Base-by-base conservation (phyloP, 2,329 filamentous ascomycete genomes). In the Curvularia hawaiiensis region DNA sequence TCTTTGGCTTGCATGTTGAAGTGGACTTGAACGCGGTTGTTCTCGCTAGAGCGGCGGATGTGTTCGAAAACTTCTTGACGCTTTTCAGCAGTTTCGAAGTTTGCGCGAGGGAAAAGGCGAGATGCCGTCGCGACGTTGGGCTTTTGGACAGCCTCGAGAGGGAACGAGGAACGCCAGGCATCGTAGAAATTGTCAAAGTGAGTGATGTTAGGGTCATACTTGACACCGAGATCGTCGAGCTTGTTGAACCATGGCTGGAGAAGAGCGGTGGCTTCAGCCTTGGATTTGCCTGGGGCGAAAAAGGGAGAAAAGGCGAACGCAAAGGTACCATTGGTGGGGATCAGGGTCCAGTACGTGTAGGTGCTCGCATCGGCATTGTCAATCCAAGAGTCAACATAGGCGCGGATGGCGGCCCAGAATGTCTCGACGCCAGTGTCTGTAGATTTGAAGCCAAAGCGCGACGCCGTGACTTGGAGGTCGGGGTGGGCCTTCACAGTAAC, bases 311-410 rank as follows among this genome's bases (percentile, higher is more conserved):
- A 75, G 12, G 65, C 61, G 55, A 76, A 75, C 1, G 63, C 60
- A 52, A 74, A 70, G 54, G 71, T 68, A 14, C 71, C 71, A 51
- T 72, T 74, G 10, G 69, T 67, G 6, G 72, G 72, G 24, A 75
- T 66, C 1, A 75, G 30, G 9, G 63, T 66, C 63, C 69, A 73
- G 57, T 75, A 76, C 1, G 70, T 65, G 58, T 75, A 75, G 5
- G 72, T 75, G n/a, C 67, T 64, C 1, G 71, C 71, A 41, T 75
- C 72, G n/a, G 71, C 71, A 50, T 74, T 74, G n/a, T 64, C 67
- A n/a, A 71, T 64, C 57, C 72, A 74, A 30, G 65, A 66, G 52
- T 73, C 69, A 14, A 74, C 65, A 44, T 68, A 69, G 18, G 64
- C 58, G 20, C 67, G 67, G 35, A 74, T 64, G 3, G 68, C 69